Percentiles rank a stretch among this genome's conserved stretches.
These are phyloP conservation scores for Cicer chorassanicum DNA, from an alignment of 306 rosid genomes.

Conservation along the genomic window DNA sequence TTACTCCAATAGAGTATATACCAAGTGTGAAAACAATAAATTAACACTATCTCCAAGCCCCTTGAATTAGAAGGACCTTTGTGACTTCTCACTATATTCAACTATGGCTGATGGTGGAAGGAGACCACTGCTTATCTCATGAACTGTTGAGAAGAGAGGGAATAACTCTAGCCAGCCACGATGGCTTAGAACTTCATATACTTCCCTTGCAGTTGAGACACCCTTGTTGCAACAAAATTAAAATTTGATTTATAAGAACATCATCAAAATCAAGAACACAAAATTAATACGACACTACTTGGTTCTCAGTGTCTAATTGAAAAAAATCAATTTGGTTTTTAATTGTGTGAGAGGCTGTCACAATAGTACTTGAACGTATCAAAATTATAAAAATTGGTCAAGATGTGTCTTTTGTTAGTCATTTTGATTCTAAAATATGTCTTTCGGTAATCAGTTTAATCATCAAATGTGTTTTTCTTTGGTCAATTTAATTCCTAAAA, in stretches of 20 bases:
- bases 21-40: background rate
- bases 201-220: conserved; percentile 86
- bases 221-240: conserved; percentile 56
- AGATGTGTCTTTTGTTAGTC: too few species aligned
- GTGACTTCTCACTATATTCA: conserved; percentile 72
- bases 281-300: background rate
- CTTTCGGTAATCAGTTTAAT: too few species aligned
- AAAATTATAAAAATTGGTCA: too few species aligned
- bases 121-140: conserved; percentile 78
- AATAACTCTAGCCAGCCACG: conserved; percentile 93
- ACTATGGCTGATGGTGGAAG: conserved; percentile 97
- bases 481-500: too few species aligned
- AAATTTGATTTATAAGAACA: conserved; percentile 14
- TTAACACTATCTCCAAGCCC: background rate
- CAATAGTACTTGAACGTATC: too few species aligned
- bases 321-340: background rate
- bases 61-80: conserved; percentile 50
- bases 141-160: conserved; percentile 86
- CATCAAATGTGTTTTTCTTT: too few species aligned
- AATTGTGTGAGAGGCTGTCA: too few species aligned
- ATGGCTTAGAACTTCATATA: conserved; percentile 85
- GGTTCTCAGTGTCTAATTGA: background rate
- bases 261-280: conserved; percentile 22
- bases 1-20: background rate
- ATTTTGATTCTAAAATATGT: too few species aligned